These are phyloP conservation scores for Trichosporon faecale DNA, from an alignment of 1,284 basidiomycete genomes.

Conservation along the genomic window DNA sequence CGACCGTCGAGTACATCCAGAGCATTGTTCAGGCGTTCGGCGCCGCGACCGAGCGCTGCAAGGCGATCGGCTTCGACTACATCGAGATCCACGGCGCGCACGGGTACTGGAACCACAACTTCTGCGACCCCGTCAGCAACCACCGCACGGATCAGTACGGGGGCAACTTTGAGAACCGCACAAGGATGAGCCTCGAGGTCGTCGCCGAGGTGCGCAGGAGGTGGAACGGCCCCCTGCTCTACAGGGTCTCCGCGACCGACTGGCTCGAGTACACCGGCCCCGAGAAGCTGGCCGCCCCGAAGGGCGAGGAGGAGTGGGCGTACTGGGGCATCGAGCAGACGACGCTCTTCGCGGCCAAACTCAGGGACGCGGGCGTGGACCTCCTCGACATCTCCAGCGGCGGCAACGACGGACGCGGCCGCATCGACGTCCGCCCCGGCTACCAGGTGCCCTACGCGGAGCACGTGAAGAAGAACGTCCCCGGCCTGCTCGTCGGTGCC, in stretches of 20 bases:
- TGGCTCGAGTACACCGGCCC: slow-evolving; percentile 62
- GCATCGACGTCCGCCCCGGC: slow-evolving; percentile 60
- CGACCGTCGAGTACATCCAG: slow-evolving; percentile 60
- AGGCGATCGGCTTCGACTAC: slow-evolving; percentile 70
- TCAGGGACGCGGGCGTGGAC: slow-evolving; percentile 65
- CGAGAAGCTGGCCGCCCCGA: slow-evolving; percentile 56
- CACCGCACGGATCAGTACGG: slow-evolving; percentile 67
- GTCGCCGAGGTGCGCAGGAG: slow-evolving; percentile 58
- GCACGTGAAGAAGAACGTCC: slow-evolving; percentile 63
- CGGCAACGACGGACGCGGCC: slow-evolving; percentile 63
- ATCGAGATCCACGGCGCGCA: slow-evolving; percentile 76
- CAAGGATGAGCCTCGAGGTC: slow-evolving; percentile 65
- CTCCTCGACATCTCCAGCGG: slow-evolving; percentile 68
- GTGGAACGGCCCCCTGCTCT: slow-evolving; percentile 71
- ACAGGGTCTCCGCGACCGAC: slow-evolving; percentile 69
- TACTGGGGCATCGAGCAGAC: slow-evolving; percentile 69
- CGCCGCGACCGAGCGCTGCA: slow-evolving; percentile 62
- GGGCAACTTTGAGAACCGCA: slow-evolving; percentile 69
- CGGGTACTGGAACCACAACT: slow-evolving; percentile 63
- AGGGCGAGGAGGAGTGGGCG: slow-evolving; percentile 53
- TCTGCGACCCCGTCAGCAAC: slow-evolving; percentile 70
- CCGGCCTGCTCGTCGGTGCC: slow-evolving; percentile 59
- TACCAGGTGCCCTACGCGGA: slow-evolving; percentile 72
- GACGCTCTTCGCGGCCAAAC: slow-evolving; percentile 59
- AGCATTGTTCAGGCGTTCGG: slow-evolving; percentile 65